Base-by-base conservation (phyloP, 345 rosid species). In the Pugionium dolabratum region DNA sequence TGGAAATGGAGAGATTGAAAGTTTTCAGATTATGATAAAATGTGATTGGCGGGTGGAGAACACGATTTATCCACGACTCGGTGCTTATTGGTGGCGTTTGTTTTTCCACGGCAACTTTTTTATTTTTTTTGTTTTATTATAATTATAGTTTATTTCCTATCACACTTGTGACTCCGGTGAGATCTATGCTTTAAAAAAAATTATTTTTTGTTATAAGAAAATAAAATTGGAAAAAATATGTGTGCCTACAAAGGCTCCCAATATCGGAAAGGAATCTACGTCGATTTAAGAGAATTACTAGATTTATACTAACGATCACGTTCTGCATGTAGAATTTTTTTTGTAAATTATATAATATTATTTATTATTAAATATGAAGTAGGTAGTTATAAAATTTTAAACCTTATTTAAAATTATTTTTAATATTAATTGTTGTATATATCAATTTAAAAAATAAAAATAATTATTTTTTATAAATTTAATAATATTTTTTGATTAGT, bases 1-100 rank as follows among this genome's bases (percentile, higher is more conserved):
- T 59, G 27, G 27, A 27, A 34, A 30, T 29, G 5, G 1, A 37
- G 57, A 52, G 43, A 43, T 55, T 30, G 66, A 41, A 50, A 66
- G 26, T 9, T 3, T 44, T 62, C 60, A 51, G 64, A 54, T 29
- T 75, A 72, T 53, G 76, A 60, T 67, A 70, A 10, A 60, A 34
- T 85, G 73, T 85, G 81, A 87, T 87, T 87, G 90, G 90, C 76
- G 67, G 79, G 55, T 74, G 80, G 67, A 54, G 45, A 4, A 4
- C 83, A 79, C 86, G 82, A 78, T 82, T 80, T 83, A 81, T 87
- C 93, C 89, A 83, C 86, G 18, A 81, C 87, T 78, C 73, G 29
- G 4, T 64, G 57, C 18, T 25, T 32, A 40, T 54, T 43, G 70
- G 53, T 73, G 77, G 59, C 40, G 2, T 66, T 53, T 66, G 6